These are phyloP conservation scores for Cercospora nicotianae DNA, from an alignment of 2,329 filamentous ascomycete genomes.

Conservation along the genomic window DNA sequence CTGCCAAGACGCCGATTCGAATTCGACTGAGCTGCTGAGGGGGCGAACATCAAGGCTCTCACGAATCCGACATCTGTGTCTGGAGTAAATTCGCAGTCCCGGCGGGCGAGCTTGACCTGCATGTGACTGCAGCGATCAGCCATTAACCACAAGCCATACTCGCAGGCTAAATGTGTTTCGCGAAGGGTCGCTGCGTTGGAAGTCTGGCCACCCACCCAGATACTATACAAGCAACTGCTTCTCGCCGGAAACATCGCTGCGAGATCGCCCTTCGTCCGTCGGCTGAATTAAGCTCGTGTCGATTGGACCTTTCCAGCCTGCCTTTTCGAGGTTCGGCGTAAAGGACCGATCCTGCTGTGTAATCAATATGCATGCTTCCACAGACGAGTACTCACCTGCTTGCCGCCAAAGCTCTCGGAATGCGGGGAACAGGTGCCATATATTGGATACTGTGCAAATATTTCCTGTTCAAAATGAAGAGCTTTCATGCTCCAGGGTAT, in stretches of 20 bases:
- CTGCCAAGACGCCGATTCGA: background rate
- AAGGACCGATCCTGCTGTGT: background rate
- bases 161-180: background rate
- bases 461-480: slow-evolving; percentile 1
- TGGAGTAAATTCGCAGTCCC: background rate
- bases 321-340: background rate
- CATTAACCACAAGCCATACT: background rate
- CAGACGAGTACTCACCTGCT: background rate
- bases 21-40: background rate
- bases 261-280: background rate
- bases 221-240: background rate
- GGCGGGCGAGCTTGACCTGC: background rate
- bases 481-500: slow-evolving; percentile 4
- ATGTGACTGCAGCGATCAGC: background rate
- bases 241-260: background rate
- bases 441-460: background rate
- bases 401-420: background rate
- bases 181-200: background rate
- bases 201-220: background rate
- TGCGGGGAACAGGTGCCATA: background rate
- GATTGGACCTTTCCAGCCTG: background rate
- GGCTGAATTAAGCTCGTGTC: background rate
- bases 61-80: background rate
- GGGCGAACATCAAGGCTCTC: background rate
- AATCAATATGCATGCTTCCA: background rate